Evolutionary conservation across 306 rosid species (phyloP).

Genomic region (Fragaria iinumae): DNA sequence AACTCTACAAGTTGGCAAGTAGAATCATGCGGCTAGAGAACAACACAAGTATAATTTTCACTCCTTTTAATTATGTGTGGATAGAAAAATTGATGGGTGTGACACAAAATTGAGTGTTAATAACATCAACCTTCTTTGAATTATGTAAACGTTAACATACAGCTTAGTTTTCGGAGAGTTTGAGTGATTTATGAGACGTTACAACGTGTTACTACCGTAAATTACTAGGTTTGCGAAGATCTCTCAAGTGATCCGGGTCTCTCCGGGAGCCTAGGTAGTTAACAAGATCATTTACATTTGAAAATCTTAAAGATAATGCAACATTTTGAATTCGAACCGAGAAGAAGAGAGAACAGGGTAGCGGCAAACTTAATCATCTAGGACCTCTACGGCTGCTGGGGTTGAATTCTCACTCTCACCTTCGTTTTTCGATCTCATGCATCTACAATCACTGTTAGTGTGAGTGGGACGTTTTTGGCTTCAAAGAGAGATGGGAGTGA

Average conservation of each 20-base stretch:
- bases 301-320: neutral
- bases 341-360: too few relatives aligned
- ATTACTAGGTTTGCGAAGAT: neutral
- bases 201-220: neutral
- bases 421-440: neutral
- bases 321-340: too few relatives aligned
- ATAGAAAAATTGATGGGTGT: too few relatives aligned
- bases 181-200: neutral
- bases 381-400: neutral
- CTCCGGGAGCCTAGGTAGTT: neutral
- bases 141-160: too few relatives aligned
- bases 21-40: neutral
- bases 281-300: neutral
- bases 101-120: too few relatives aligned
- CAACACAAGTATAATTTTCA: too few relatives aligned
- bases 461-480: neutral
- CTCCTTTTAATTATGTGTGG: too few relatives aligned
- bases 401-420: neutral
- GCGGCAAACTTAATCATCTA: too few relatives aligned
- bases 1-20: neutral
- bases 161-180: neutral
- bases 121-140: too few relatives aligned
- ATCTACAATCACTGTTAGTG: neutral
- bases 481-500: conserved; percentile 2
- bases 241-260: neutral